Conservation (phyloP, 1,284 basidiomycete genomes). For the Trametes pubescens region DNA sequence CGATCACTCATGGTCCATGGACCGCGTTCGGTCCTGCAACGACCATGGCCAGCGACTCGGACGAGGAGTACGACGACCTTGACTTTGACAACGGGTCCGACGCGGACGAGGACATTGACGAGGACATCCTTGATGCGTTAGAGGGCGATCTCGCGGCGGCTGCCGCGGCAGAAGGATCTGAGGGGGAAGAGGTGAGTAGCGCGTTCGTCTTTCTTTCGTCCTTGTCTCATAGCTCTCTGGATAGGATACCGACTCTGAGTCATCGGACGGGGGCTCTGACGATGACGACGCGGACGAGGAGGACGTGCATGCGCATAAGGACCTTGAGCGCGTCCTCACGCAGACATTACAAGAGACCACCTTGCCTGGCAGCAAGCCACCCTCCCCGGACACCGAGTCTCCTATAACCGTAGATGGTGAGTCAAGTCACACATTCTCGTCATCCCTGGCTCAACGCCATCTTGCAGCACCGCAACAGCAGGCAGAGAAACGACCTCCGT, state of each 20-base stretch:
- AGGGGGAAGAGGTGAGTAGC: constrained; percentile 41
- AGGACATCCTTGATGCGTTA: constrained; percentile 59
- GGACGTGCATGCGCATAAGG: constrained; percentile 30
- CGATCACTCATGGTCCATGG: constrained; percentile 24
- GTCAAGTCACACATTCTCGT: background rate
- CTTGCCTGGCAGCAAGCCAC: constrained; percentile 23
- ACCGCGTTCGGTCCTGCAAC: constrained; percentile 20
- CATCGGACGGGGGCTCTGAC: constrained; percentile 63
- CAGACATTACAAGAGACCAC: constrained; percentile 27
- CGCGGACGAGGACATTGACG: constrained; percentile 60
- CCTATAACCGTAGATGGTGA: constrained; percentile 23
- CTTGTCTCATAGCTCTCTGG: constrained; percentile 1
- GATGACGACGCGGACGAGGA: constrained; percentile 45
- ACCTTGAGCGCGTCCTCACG: constrained; percentile 30
- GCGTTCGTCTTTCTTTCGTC: constrained; percentile 7
- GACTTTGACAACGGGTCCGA: constrained; percentile 57
- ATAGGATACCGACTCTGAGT: constrained; percentile 64
- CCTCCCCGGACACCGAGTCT: constrained; percentile 27
- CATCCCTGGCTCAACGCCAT: background rate
- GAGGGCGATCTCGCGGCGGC: constrained; percentile 61
- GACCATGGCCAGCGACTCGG: constrained; percentile 69
- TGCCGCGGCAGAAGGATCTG: constrained; percentile 59
- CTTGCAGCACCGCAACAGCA: constrained; percentile 42
- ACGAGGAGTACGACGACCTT: constrained; percentile 63
- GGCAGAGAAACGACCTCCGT: constrained; percentile 61